Conservation (phyloP, 768 basidiomycete genomes). For the Termitomyces sp. region DNA sequence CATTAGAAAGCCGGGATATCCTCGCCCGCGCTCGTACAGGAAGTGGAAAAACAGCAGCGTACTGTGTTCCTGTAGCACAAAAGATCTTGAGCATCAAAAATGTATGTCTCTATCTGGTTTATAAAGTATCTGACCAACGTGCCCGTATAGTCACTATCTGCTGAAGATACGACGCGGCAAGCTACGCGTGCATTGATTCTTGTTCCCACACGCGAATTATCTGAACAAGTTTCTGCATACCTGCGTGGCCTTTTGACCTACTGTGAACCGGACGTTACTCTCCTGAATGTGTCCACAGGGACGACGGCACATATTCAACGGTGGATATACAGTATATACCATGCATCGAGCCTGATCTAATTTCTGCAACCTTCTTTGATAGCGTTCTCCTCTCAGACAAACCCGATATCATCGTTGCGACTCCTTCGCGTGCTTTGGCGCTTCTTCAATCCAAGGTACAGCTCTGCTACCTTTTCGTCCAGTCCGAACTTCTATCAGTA, state of each 20-base stretch:
- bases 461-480: neutral
- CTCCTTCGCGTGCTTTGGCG: conserved; percentile 65
- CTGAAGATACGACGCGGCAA: conserved; percentile 37
- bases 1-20: conserved; percentile 85
- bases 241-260: conserved; percentile 63
- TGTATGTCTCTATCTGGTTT: conserved; percentile 36
- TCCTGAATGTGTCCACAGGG: conserved; percentile 76
- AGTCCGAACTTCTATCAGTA: neutral
- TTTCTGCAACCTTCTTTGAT: neutral
- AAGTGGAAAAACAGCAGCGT: conserved; percentile 95
- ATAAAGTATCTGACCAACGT: conserved; percentile 4
- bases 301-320: conserved; percentile 66
- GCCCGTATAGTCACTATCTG: conserved; percentile 28
- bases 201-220: conserved; percentile 88
- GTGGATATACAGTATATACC: conserved; percentile 6
- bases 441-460: conserved; percentile 67
- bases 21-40: conserved; percentile 93
- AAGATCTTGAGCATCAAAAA: conserved; percentile 79
- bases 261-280: conserved; percentile 68
- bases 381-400: conserved; percentile 44
- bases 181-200: conserved; percentile 73
- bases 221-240: conserved; percentile 82
- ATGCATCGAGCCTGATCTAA: neutral
- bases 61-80: conserved; percentile 87
- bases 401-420: conserved; percentile 77